Percentiles rank a stretch among this genome's conserved stretches.
Evolutionary conservation across 805 yeast genomes (phyloP).

Genomic region (Torulaspora franciscae): DNA sequence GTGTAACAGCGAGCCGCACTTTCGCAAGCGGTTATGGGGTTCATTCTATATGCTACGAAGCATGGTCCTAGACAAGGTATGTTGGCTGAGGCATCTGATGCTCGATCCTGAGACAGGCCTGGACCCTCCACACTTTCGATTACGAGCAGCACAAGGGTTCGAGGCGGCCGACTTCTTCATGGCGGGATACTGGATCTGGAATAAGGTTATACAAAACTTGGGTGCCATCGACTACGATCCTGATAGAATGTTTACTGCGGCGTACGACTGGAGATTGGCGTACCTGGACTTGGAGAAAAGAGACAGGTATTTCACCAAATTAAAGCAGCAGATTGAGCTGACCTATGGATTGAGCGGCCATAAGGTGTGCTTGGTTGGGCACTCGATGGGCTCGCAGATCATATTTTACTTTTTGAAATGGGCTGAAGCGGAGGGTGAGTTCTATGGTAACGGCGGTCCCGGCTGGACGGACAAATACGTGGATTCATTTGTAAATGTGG

Average conservation of each 20-base stretch:
- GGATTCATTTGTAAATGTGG: slow-evolving; percentile 76
- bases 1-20: slow-evolving; percentile 80
- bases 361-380: slow-evolving; percentile 77
- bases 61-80: slow-evolving; percentile 84
- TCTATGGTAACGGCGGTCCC: slow-evolving; percentile 87
- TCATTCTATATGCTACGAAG: slow-evolving; percentile 90
- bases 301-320: slow-evolving; percentile 76
- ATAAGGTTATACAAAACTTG: slow-evolving; percentile 85
- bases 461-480: slow-evolving; percentile 83
- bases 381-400: slow-evolving; percentile 95
- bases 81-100: slow-evolving; percentile 92
- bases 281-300: slow-evolving; percentile 83
- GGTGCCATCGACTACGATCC: slow-evolving; percentile 95
- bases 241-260: slow-evolving; percentile 81
- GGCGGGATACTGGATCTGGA: slow-evolving; percentile 99
- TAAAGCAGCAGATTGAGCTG: slow-evolving; percentile 70
- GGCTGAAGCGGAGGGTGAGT: slow-evolving; percentile 84
- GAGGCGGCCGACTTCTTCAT: slow-evolving; percentile 95
- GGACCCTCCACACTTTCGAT: slow-evolving; percentile 76
- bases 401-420: slow-evolving; percentile 86
- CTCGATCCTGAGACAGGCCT: slow-evolving; percentile 87
- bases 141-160: slow-evolving; percentile 92
- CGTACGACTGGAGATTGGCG: slow-evolving; percentile 95
- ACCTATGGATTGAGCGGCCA: slow-evolving; percentile 48
- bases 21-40: slow-evolving; percentile 93